Evolutionary conservation across 371 early-diverging fungal genomes (phyloP), one percentile per base, ranked within the genome.

Genomic region (Mucor racemosus): DNA sequence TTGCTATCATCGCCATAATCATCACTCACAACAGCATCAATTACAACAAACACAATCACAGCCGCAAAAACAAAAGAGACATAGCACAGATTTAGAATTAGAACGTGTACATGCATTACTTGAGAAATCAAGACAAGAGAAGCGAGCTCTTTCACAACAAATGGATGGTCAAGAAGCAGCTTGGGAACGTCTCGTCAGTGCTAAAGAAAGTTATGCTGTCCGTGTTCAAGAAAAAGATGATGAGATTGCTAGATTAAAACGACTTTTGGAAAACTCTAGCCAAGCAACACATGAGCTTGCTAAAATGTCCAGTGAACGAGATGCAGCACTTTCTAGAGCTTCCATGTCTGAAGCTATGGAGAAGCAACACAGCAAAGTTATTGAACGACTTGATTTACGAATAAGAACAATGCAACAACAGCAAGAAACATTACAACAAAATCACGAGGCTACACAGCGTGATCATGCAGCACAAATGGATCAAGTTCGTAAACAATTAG

Each of bases 171-270:
- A 76, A 41, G 79, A 79, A 34, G 76, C 70, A 15, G 80, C 77
- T 15, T 80, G 75, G 75, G 76, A 75, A 26, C 72, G 75, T 0
- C 58, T 78, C 3, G 67, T 80, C 0, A 76, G 78, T 10, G 70
- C 69, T 40, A 80, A 81, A 56, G 78, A 78, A 62, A 81, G 81
- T 34, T 76, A 78, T 62, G 77, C 76, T 1, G 44, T 78, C 3
- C 75, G 68, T 31, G 76, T 78, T 3, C 62, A 81, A 64, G 81
- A 81, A 36, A 65, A 72, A 36, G 66, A 70, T 9, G 59, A 59
- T 3, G 76, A 78, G 65, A 73, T 76, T 19, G 48, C n/a, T 2
- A 59, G 66, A 7, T 55, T 81, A 2, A 60, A 73, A 46, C 60
- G 60, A 7, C 39, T 66, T 7, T 55, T 76, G 10, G 46, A 54